phyloP scores from a whole-genome alignment of 2,329 filamentous ascomycete genomes.

The Cryphonectria naterciae region DNA sequence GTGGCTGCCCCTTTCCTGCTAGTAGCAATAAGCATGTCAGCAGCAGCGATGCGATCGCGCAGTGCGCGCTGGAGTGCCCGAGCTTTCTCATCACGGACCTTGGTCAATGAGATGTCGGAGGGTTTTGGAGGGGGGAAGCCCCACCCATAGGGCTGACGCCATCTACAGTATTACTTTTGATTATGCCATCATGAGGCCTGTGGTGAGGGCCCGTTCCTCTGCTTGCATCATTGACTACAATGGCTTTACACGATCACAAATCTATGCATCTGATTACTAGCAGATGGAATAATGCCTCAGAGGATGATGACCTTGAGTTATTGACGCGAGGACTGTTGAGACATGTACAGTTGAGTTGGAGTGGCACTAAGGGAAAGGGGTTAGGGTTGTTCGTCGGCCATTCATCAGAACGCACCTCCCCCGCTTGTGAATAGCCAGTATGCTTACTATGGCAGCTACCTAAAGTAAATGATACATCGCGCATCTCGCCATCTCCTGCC shows the following conservation, averaged over 20 bases:
- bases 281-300: no score
- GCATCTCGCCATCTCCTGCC: not conserved
- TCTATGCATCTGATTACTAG: not conserved
- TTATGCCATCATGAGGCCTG: not conserved
- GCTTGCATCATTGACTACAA: not conserved
- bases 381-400: not conserved
- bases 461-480: not conserved
- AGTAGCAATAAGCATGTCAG: not conserved
- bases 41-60: not conserved
- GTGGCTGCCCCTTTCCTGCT: not conserved
- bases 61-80: conserved; percentile 1
- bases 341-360: not conserved
- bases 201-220: not conserved
- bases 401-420: not conserved
- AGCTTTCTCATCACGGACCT: not conserved
- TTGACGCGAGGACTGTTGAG: not conserved
- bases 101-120: not conserved
- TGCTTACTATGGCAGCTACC: not conserved
- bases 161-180: not conserved
- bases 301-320: not conserved
- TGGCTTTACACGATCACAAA: not conserved
- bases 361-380: no score
- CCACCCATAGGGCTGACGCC: conserved; percentile 13
- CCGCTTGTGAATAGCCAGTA: not conserved
- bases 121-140: not conserved